Evolutionary conservation across 2,329 filamentous ascomycete species (phyloP).

Genomic region (Penicillium decumbens): DNA sequence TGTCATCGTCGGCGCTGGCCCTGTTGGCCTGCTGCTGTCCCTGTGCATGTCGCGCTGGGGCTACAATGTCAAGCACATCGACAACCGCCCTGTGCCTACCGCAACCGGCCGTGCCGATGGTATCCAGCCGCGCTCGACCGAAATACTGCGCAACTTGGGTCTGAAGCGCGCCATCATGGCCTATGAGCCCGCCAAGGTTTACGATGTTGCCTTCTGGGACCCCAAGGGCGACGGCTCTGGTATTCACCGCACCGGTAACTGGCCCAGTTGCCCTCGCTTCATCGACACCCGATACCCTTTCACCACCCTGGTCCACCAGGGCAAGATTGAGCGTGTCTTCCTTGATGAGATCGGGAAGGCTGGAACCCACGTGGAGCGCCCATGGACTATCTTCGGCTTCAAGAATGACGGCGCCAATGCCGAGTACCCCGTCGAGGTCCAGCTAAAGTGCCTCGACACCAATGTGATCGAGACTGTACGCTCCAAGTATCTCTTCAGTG

Average conservation of each 20-base stretch:
- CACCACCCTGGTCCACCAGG: conserved; percentile 59
- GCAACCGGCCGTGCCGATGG: conserved; percentile 82
- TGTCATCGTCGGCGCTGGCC: conserved; percentile 84
- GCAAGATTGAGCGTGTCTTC: conserved; percentile 59
- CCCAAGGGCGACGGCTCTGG: conserved; percentile 49
- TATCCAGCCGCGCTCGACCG: conserved; percentile 83
- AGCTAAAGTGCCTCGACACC: conserved; percentile 71
- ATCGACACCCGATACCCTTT: conserved; percentile 62
- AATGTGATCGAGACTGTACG: conserved; percentile 61
- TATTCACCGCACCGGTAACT: conserved; percentile 60
- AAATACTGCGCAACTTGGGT: conserved; percentile 83
- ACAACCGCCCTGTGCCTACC: conserved; percentile 82
- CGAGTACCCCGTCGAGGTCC: conserved; percentile 75
- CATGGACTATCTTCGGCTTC: conserved; percentile 60
- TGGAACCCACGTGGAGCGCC: conserved; percentile 53
- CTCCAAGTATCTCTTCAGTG: conserved; percentile 60
- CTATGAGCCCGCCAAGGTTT: conserved; percentile 80
- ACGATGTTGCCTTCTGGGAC: conserved; percentile 64
- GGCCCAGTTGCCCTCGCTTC: conserved; percentile 85
- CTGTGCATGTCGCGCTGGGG: conserved; percentile 88
- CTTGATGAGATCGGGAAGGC: conserved; percentile 59
- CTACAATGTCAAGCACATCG: conserved; percentile 91
- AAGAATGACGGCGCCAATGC: conserved; percentile 57
- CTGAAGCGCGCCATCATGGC: conserved; percentile 85
- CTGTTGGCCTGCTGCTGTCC: conserved; percentile 80